Evolutionary conservation across 1,139 yeast genomes (phyloP).

Genomic region (Cylindricascospora bacillispora): DNA sequence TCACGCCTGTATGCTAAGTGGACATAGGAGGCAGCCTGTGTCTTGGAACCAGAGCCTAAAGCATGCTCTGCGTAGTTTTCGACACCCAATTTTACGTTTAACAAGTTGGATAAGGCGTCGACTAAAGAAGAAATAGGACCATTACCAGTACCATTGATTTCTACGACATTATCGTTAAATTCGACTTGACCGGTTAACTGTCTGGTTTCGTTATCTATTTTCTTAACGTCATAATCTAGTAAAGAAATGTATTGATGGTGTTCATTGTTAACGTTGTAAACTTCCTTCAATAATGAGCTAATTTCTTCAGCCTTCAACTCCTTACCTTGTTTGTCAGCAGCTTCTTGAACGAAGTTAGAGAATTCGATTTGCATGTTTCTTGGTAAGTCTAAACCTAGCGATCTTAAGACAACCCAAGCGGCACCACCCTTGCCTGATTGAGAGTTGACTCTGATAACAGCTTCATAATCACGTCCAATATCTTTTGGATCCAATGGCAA

Average conservation of each 20-base stretch:
- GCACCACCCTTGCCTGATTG: conserved; percentile 99
- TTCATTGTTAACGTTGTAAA: conserved; percentile 51
- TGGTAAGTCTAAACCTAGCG: conserved; percentile 84
- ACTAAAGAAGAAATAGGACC: conserved; percentile 92
- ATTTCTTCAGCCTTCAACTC: conserved; percentile 74
- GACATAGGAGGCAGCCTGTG: conserved; percentile 85
- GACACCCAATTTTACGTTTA: conserved; percentile 55
- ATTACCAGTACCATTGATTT: conserved; percentile 66
- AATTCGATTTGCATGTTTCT: conserved; percentile 84
- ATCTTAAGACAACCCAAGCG: conserved; percentile 87
- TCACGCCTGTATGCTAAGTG: conserved; percentile 40
- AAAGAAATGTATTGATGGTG: conserved; percentile 26
- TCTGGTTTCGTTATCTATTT: conserved; percentile 33
- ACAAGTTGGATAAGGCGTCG: conserved; percentile 53
- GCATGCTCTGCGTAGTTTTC: conserved; percentile 86
- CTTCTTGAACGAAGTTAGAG: conserved; percentile 68
- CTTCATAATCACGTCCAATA: conserved; percentile 93
- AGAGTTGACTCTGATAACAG: conserved; percentile 93
- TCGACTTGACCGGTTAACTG: conserved; percentile 37
- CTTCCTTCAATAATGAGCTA: conserved; percentile 56
- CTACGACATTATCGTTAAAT: conserved; percentile 34
- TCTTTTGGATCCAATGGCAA: conserved; percentile 94
- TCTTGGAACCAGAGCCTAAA: conserved; percentile 71
- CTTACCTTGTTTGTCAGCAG: conserved; percentile 74
- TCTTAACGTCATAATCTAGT: conserved; percentile 38